Conservation (phyloP, 306 rosid species). For the Trifolium dubium region DNA sequence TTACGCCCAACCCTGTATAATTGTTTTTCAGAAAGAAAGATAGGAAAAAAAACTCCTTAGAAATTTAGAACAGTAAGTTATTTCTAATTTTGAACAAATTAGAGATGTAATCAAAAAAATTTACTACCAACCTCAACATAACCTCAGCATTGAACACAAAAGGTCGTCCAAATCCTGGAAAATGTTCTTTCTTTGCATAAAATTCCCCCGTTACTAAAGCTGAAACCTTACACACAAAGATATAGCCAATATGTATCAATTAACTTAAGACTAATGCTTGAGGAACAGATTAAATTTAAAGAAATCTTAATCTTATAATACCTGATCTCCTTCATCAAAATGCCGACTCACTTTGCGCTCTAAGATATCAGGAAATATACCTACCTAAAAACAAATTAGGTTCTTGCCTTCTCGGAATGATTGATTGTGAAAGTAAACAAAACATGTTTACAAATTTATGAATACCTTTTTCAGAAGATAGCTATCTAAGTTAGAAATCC, state of each 20-base stretch:
- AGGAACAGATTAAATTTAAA: slow-evolving; percentile 25
- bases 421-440: slow-evolving; percentile 15
- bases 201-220: slow-evolving; percentile 92
- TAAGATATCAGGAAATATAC: slow-evolving; percentile 91
- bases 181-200: slow-evolving; percentile 89
- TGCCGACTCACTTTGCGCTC: slow-evolving; percentile 86
- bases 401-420: slow-evolving; percentile 36
- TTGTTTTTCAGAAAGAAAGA: neutral
- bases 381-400: slow-evolving; percentile 71
- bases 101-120: slow-evolving; percentile 10
- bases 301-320: slow-evolving; percentile 48
- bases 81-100: slow-evolving; percentile 33
- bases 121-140: slow-evolving; percentile 72
- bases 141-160: slow-evolving; percentile 90
- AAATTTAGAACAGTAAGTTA: slow-evolving; percentile 30
- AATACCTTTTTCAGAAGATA: slow-evolving; percentile 79
- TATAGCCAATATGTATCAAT: slow-evolving; percentile 31
- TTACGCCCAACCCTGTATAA: slow-evolving; percentile 76
- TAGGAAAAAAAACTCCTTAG: slow-evolving; percentile 30
- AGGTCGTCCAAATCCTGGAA: slow-evolving; percentile 96
- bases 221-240: slow-evolving; percentile 68
- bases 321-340: slow-evolving; percentile 92
- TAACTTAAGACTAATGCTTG: slow-evolving; percentile 23
- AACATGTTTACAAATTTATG: slow-evolving; percentile 27
- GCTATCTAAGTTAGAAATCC: slow-evolving; percentile 62